Conservation (phyloP, 495 filamentous ascomycete genomes). For the Aspergillus ostianus region DNA sequence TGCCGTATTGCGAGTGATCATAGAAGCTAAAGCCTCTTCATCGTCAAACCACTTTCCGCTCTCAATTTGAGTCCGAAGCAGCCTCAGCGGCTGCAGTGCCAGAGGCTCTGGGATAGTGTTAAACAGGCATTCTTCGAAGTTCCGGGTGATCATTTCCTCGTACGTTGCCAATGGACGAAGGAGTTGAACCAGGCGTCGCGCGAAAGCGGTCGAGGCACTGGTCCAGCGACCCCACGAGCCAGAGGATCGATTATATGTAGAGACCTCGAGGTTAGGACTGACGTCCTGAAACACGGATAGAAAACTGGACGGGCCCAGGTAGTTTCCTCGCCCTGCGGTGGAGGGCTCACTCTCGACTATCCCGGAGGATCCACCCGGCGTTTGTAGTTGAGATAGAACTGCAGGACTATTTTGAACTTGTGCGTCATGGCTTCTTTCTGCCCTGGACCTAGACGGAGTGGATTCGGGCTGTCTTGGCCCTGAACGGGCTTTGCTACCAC, state of each 20-base stretch:
- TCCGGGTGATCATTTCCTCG: conserved; percentile 11
- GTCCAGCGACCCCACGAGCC: conserved; percentile 12
- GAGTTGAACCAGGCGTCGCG: conserved; percentile 28
- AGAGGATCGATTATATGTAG: background rate
- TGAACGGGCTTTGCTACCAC: background rate
- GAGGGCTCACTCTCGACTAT: background rate
- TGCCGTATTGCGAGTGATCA: conserved; percentile 5
- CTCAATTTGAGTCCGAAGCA: conserved; percentile 7
- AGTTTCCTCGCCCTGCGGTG: background rate
- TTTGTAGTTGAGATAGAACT: background rate
- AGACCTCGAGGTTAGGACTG: background rate
- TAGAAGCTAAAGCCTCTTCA: background rate
- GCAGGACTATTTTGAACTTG: background rate
- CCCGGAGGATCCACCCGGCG: background rate
- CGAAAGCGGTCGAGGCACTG: conserved; percentile 4
- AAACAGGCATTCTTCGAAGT: conserved; percentile 10
- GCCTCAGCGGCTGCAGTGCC: conserved; percentile 7
- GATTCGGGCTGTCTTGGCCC: background rate
- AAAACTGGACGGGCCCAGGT: conserved; percentile 17
- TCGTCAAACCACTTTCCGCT: background rate
- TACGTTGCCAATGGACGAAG: conserved; percentile 8
- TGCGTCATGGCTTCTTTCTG: background rate
- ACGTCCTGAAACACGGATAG: conserved; percentile 14
- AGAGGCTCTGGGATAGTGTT: conserved; percentile 14
- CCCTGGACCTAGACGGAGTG: background rate